Evolutionary conservation across 2,329 filamentous ascomycete species (phyloP).

Genomic region (Sphaceloma murrayae): DNA sequence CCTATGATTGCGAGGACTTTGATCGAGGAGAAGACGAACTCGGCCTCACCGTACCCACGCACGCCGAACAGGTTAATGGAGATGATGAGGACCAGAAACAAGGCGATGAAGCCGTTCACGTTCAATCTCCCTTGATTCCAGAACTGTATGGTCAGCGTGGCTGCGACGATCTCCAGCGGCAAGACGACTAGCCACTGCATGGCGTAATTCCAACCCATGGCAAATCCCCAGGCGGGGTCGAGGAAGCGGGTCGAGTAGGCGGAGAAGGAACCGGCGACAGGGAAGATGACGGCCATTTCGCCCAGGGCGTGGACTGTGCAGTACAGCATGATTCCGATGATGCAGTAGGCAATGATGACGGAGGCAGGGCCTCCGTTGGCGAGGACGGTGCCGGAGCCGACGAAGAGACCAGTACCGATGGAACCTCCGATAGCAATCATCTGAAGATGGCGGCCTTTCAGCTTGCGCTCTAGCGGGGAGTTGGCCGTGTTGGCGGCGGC

Average conservation of each 20-base stretch:
- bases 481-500: constrained; percentile 57
- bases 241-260: constrained; percentile 30
- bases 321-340: constrained; percentile 29
- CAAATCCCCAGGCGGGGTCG: constrained; percentile 30
- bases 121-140: constrained; percentile 23
- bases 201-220: constrained; percentile 30
- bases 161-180: constrained; percentile 29
- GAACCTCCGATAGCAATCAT: constrained; percentile 97
- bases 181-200: constrained; percentile 29
- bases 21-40: constrained; percentile 30
- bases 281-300: constrained; percentile 30
- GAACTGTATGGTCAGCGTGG: constrained; percentile 27
- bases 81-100: constrained; percentile 27
- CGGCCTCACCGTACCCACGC: constrained; percentile 29
- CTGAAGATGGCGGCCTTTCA: constrained; percentile 80
- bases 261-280: constrained; percentile 30
- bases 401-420: constrained; percentile 44
- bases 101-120: constrained; percentile 24
- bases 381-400: constrained; percentile 28
- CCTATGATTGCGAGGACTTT: constrained; percentile 43
- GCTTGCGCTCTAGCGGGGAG: constrained; percentile 59
- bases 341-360: constrained; percentile 26
- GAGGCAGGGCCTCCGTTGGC: constrained; percentile 28
- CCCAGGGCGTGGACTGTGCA: constrained; percentile 28
- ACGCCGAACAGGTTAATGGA: constrained; percentile 29